Conservation (phyloP, 163 green algal species). For the Picocystis sp. region DNA sequence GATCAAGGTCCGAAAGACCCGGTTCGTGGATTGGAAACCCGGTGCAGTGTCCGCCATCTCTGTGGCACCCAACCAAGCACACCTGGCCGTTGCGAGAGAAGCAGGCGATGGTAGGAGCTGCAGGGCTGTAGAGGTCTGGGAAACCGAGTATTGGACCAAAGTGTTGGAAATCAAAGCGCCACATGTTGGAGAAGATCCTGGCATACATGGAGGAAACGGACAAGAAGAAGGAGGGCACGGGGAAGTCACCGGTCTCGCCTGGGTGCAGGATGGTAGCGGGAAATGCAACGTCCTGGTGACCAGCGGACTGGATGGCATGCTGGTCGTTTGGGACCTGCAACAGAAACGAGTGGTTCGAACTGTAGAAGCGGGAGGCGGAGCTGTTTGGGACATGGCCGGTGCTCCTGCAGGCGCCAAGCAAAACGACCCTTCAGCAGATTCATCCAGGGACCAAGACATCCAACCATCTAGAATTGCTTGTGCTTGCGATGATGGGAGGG, state of each 20-base stretch:
- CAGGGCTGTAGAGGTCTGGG: too few species aligned
- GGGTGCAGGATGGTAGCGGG: slow-evolving; percentile 8
- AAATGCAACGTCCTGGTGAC: background rate
- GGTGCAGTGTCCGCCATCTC: too few species aligned
- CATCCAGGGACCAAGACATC: too few species aligned
- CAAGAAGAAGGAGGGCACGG: slow-evolving; percentile 8
- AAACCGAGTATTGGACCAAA: too few species aligned
- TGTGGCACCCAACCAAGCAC: too few species aligned
- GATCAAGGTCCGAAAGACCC: too few species aligned
- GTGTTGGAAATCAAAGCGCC: slow-evolving; percentile 30
- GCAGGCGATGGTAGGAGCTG: too few species aligned
- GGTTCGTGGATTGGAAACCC: too few species aligned
- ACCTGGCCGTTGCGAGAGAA: too few species aligned
- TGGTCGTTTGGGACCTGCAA: too few species aligned
- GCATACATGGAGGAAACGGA: background rate
- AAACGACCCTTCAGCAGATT: too few species aligned
- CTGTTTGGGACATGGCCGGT: slow-evolving; percentile 18
- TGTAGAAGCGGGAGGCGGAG: slow-evolving; percentile 75
- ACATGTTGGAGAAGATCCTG: background rate
- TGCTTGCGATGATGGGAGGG: slow-evolving; percentile 1
- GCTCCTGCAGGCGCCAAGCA: slow-evolving; percentile 29
- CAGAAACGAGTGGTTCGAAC: slow-evolving; percentile 20
- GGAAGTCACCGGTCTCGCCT: slow-evolving; percentile 9
- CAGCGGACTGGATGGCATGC: slow-evolving; percentile 37
- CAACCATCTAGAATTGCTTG: background rate